phyloP scores from a whole-genome alignment of 352 stramenopile species.

The Achlya hypogyna region DNA sequence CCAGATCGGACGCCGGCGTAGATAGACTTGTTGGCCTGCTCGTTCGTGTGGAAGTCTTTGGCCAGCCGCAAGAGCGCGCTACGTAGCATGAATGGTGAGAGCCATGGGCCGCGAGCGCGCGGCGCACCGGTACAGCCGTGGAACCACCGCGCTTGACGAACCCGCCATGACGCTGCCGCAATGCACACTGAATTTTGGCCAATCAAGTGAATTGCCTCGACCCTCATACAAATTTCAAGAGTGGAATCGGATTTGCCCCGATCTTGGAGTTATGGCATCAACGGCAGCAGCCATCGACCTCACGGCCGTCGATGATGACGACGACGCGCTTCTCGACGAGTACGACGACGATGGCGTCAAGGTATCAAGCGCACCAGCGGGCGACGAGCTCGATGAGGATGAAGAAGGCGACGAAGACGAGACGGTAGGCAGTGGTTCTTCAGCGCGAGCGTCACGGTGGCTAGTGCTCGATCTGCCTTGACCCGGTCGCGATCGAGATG shows the following conservation, averaged over 20 bases:
- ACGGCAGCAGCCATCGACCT: neutral
- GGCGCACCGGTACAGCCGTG: slow-evolving; percentile 7
- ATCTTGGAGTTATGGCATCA: neutral
- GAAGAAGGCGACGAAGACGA: slow-evolving; percentile 12
- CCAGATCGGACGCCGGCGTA: slow-evolving; percentile 41
- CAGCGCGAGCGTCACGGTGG: neutral
- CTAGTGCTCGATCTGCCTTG: slow-evolving; percentile 78
- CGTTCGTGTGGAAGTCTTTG: slow-evolving; percentile 10
- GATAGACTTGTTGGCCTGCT: neutral
- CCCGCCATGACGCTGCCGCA: too few relatives aligned
- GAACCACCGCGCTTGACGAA: neutral
- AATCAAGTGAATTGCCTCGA: neutral
- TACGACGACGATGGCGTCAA: neutral
- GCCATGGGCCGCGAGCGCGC: neutral
- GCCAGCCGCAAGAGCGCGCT: slow-evolving; percentile 11
- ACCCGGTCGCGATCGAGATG: slow-evolving; percentile 36
- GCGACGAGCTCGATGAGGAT: neutral
- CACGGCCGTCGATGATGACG: neutral
- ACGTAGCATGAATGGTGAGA: neutral
- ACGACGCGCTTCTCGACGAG: neutral
- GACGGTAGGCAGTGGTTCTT: neutral
- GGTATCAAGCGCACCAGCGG: neutral
- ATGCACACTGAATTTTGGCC: too few relatives aligned
- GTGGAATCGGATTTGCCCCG: neutral
- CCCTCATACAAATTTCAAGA: neutral